Conservation (phyloP, 495 filamentous ascomycete genomes). For the Talaromyces adpressus region DNA sequence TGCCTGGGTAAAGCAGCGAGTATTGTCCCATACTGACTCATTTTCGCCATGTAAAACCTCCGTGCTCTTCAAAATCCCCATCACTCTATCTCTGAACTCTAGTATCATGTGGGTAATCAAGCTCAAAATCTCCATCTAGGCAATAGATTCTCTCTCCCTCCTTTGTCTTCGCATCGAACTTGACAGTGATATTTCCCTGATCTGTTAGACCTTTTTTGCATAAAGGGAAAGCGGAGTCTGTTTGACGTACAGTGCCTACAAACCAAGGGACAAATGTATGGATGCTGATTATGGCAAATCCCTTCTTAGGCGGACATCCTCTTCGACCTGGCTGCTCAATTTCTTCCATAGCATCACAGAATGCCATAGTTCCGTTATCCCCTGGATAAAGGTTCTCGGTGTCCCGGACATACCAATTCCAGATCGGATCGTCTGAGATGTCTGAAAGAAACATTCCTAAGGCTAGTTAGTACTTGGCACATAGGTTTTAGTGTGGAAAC, state of each 20-base stretch:
- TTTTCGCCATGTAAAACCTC: too few relatives aligned
- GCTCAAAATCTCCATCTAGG: neutral
- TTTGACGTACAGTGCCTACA: neutral
- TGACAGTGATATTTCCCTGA: neutral
- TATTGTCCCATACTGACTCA: too few relatives aligned
- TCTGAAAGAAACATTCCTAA: neutral
- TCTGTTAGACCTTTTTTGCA: too few relatives aligned
- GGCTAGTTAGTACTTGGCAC: too few relatives aligned
- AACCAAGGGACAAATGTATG: neutral
- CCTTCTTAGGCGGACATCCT: neutral
- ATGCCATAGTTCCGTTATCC: too few relatives aligned
- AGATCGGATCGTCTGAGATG: slow-evolving; percentile 1
- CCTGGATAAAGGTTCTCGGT: too few relatives aligned
- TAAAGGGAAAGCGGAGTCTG: too few relatives aligned
- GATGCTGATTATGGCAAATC: neutral
- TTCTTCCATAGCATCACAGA: neutral
- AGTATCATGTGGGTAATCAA: neutral
- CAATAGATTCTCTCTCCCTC: neutral
- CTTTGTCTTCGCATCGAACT: neutral
- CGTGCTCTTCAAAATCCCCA: too few relatives aligned
- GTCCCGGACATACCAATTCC: slow-evolving; percentile 3
- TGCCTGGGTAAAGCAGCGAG: too few relatives aligned
- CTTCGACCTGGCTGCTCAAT: slow-evolving; percentile 1
- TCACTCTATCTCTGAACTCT: too few relatives aligned
- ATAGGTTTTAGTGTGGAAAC: neutral